These are phyloP conservation scores for Cicer bijugum DNA, from an alignment of 306 rosid species.

Conservation along the genomic window DNA sequence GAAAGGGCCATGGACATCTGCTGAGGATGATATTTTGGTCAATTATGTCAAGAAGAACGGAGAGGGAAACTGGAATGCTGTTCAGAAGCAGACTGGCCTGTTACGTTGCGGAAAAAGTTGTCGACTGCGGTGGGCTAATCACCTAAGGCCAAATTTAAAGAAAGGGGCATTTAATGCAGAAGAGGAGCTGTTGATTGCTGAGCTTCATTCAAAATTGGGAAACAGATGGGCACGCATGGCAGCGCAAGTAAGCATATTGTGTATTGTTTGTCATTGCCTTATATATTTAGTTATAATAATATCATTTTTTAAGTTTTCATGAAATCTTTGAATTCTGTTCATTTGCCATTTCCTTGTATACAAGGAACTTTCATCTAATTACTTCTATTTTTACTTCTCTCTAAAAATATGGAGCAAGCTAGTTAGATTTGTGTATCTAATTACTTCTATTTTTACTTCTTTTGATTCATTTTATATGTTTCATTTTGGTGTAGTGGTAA, in stretches of 20 bases:
- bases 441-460: too few species aligned
- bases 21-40: slow-evolving; percentile 84
- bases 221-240: slow-evolving; percentile 99
- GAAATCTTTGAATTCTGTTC: slow-evolving; percentile 36
- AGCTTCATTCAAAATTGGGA: slow-evolving; percentile 90
- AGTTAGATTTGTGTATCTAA: slow-evolving; percentile 25
- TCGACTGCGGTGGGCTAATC: slow-evolving; percentile 96
- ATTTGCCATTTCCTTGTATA: slow-evolving; percentile 34
- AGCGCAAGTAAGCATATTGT: slow-evolving; percentile 67
- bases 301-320: neutral
- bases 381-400: slow-evolving; percentile 22
- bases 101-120: slow-evolving; percentile 98
- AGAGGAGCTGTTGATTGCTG: slow-evolving; percentile 79
- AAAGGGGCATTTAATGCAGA: slow-evolving; percentile 85
- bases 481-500: too few species aligned
- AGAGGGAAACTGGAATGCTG: slow-evolving; percentile 99
- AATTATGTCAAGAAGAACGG: slow-evolving; percentile 92
- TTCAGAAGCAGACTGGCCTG: slow-evolving; percentile 91
- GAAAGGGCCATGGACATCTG: slow-evolving; percentile 98
- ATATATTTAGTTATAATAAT: slow-evolving; percentile 3
- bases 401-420: slow-evolving; percentile 6
- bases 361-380: slow-evolving; percentile 27
- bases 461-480: too few species aligned
- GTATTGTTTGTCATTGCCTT: slow-evolving; percentile 40
- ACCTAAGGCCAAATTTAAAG: slow-evolving; percentile 94